phyloP scores from a whole-genome alignment of 2,329 filamentous ascomycete genomes.

The Neonectria neomacrospora region DNA sequence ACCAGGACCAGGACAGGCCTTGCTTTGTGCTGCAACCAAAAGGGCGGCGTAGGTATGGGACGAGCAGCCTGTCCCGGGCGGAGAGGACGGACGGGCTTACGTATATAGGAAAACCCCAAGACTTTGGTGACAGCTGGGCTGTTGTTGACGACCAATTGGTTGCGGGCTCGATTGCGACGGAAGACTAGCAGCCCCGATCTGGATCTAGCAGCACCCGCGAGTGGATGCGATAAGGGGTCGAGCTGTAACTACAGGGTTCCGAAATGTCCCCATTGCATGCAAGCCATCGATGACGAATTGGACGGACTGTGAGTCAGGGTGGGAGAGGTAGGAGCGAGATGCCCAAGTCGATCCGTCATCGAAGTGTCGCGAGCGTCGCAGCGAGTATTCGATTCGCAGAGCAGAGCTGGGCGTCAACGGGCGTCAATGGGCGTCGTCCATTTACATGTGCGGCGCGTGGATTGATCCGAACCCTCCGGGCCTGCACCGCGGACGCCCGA shows the following conservation, averaged over 20 bases:
- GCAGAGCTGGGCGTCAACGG: too few species aligned
- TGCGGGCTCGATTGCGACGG: conserved; percentile 39
- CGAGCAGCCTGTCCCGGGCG: conserved; percentile 23
- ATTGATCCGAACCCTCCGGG: conserved; percentile 5
- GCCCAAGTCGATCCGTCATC: conserved; percentile 1
- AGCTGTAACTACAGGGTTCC: conserved; percentile 31
- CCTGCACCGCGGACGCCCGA: conserved; percentile 2
- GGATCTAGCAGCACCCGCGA: conserved; percentile 41
- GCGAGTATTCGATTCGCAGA: background rate
- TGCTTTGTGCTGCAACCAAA: conserved; percentile 11
- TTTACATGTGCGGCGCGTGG: background rate
- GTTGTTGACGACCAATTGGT: conserved; percentile 39
- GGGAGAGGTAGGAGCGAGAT: background rate
- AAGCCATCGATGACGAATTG: conserved; percentile 19
- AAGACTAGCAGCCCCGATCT: conserved; percentile 40
- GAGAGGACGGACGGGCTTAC: conserved; percentile 40
- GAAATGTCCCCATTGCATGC: conserved; percentile 27
- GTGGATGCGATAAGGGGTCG: conserved; percentile 43
- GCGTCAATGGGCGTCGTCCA: background rate
- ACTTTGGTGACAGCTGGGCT: conserved; percentile 35
- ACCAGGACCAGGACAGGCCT: conserved; percentile 10
- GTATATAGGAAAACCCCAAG: conserved; percentile 37
- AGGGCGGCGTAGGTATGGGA: conserved; percentile 26
- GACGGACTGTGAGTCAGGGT: background rate
- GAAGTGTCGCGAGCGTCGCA: background rate